Evolutionary conservation across 345 rosid species (phyloP).

Genomic region (Odontarrhena argentea): DNA sequence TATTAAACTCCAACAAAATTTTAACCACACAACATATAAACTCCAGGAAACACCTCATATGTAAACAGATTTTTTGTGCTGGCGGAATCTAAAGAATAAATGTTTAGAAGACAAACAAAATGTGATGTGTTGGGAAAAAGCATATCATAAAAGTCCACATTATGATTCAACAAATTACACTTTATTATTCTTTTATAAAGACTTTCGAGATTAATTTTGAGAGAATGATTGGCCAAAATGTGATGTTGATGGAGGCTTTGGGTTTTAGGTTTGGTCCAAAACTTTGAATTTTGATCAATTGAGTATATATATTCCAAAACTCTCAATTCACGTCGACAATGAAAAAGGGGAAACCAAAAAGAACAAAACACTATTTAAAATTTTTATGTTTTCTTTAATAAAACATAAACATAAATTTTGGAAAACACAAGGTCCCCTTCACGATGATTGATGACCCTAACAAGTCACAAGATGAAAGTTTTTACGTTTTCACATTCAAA

Average conservation of each 20-base stretch:
- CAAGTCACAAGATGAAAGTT: conserved; percentile 4
- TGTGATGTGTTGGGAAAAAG: conserved; percentile 33
- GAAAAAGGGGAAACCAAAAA: conserved; percentile 25
- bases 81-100: not conserved
- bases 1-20: conserved; percentile 14
- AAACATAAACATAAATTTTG: not conserved
- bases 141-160: conserved; percentile 32
- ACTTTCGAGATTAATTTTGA: conserved; percentile 14
- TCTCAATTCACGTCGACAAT: conserved; percentile 34
- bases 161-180: conserved; percentile 10
- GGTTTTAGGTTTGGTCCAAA: conserved; percentile 35
- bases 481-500: conserved; percentile 14
- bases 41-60: conserved; percentile 11
- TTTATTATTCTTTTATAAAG: not conserved
- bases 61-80: conserved; percentile 22
- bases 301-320: conserved; percentile 31
- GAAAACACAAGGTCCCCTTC: conserved; percentile 4
- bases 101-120: conserved; percentile 18
- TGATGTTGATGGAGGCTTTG: conserved; percentile 32
- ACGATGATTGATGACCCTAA: conserved; percentile 24
- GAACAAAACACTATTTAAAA: conserved; percentile 25
- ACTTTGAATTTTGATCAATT: conserved; percentile 28
- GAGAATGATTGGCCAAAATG: conserved; percentile 35
- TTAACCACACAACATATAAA: conserved; percentile 8
- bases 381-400: conserved; percentile 3